phyloP scores from a whole-genome alignment of 768 basidiomycete genomes.

The Rhodosporidiobolus sp. region DNA sequence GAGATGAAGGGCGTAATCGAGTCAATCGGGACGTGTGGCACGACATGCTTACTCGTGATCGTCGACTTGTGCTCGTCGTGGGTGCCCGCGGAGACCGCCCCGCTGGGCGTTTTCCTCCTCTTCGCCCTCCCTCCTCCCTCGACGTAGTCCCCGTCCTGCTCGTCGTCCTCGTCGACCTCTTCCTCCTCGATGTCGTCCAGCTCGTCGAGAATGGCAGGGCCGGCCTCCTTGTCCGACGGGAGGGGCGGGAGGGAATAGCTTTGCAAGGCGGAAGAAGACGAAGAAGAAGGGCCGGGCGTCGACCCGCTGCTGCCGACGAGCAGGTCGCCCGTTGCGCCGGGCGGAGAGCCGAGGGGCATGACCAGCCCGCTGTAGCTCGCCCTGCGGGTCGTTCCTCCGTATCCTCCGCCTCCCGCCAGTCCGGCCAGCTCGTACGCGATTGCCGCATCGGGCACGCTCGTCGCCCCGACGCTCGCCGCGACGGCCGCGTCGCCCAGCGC shows the following conservation, averaged over 20 bases:
- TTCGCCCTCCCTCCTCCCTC: neutral
- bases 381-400: neutral
- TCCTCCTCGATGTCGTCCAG: too few relatives aligned
- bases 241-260: neutral
- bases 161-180: too few relatives aligned
- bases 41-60: neutral
- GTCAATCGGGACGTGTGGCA: neutral
- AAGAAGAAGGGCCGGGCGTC: neutral
- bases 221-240: too few relatives aligned
- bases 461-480: neutral
- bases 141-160: too few relatives aligned
- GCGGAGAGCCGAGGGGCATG: too few relatives aligned
- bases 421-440: slow-evolving; percentile 3
- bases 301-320: neutral
- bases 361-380: neutral
- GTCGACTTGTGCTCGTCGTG: neutral
- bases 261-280: too few relatives aligned
- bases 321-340: neutral
- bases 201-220: too few relatives aligned
- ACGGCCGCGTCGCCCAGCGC: neutral
- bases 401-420: neutral
- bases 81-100: neutral
- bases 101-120: neutral
- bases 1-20: slow-evolving; percentile 24
- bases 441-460: neutral